Conservation (phyloP, 768 basidiomycete species). For the Trichaptum fuscoviolaceum region DNA sequence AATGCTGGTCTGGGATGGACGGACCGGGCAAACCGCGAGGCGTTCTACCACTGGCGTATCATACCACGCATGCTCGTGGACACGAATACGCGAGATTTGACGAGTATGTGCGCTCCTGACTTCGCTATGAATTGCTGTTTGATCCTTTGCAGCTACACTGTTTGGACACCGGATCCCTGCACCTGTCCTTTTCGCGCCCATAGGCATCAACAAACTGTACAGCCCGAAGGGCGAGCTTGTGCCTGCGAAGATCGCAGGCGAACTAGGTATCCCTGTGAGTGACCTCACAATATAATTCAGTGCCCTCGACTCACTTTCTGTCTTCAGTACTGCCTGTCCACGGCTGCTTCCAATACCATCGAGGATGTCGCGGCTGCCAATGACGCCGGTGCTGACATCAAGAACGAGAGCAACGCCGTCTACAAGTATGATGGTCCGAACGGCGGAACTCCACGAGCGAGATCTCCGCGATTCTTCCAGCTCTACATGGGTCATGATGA, state of each 20-base stretch:
- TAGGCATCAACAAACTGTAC: constrained; percentile 52
- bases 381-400: constrained; percentile 32
- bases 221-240: constrained; percentile 40
- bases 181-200: constrained; percentile 50
- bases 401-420: constrained; percentile 33
- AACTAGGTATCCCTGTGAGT: constrained; percentile 38
- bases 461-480: constrained; percentile 47
- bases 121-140: not conserved
- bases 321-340: constrained; percentile 43
- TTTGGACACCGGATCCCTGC: constrained; percentile 46
- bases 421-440: constrained; percentile 29
- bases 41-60: constrained; percentile 51
- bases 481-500: constrained; percentile 53
- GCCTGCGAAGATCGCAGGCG: constrained; percentile 41
- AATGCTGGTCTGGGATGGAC: constrained; percentile 51
- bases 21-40: constrained; percentile 46
- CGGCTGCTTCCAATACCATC: constrained; percentile 44
- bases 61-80: constrained; percentile 53
- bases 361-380: constrained; percentile 47
- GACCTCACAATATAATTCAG: constrained; percentile 6
- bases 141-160: constrained; percentile 27
- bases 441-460: constrained; percentile 23
- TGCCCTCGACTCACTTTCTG: not conserved
- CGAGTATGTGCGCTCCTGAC: constrained; percentile 23
- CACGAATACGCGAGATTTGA: constrained; percentile 42